Conservation (phyloP, 2,329 filamentous ascomycete species). For the Aspergillus felis region DNA sequence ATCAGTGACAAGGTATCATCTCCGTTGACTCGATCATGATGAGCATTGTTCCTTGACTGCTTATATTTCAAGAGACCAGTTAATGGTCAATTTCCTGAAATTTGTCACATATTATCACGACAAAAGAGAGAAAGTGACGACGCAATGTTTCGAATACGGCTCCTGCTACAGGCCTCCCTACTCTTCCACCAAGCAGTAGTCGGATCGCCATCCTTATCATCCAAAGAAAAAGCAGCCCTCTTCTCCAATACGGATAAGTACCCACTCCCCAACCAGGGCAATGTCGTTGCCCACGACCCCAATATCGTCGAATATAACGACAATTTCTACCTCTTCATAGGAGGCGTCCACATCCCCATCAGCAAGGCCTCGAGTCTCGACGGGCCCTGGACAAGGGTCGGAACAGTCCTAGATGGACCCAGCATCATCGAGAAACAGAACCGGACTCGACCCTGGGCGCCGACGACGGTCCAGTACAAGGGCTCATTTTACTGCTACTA, state of each 20-base stretch:
- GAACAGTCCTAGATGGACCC: constrained; percentile 26
- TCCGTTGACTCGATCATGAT: neutral
- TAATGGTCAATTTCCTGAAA: neutral
- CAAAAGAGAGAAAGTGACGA: too few relatives aligned
- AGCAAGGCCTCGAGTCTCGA: constrained; percentile 22
- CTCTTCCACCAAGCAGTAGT: neutral
- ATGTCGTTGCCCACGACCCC: constrained; percentile 31
- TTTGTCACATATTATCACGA: neutral
- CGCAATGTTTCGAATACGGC: neutral
- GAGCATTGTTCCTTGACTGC: neutral
- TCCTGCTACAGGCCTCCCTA: neutral
- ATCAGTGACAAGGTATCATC: neutral
- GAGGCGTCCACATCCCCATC: constrained; percentile 24
- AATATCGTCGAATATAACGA: constrained; percentile 28
- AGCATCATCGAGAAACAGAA: constrained; percentile 30
- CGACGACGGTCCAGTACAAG: constrained; percentile 27
- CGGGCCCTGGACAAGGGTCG: constrained; percentile 32
- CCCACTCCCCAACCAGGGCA: constrained; percentile 26
- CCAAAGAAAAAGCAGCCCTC: constrained; percentile 5
- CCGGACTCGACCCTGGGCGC: constrained; percentile 33
- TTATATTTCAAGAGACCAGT: neutral
- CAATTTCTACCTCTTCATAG: constrained; percentile 33
- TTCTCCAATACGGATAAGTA: constrained; percentile 24
- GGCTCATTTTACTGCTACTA: constrained; percentile 37
- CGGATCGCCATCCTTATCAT: neutral